These are phyloP conservation scores for Raphanus sativus DNA, from an alignment of 345 rosid genomes.

Conservation along the genomic window DNA sequence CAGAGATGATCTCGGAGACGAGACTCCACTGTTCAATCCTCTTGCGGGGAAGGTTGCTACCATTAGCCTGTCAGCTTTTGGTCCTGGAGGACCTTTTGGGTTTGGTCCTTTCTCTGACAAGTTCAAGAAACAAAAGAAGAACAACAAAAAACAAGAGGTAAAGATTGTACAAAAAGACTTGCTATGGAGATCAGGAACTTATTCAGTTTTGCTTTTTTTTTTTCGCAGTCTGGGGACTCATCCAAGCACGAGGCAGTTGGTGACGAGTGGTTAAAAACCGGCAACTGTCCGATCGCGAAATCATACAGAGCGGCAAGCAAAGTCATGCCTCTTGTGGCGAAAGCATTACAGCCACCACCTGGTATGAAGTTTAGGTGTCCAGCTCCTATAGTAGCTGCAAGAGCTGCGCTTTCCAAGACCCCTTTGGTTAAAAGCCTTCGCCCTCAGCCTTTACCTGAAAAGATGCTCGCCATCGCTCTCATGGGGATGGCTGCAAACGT, in stretches of 20 bases:
- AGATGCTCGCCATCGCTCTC: slow-evolving; percentile 74
- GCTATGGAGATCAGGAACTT: background rate
- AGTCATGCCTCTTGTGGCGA: slow-evolving; percentile 72
- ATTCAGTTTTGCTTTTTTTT: background rate
- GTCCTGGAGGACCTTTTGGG: slow-evolving; percentile 73
- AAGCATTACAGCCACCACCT: slow-evolving; percentile 60
- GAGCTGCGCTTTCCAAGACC: slow-evolving; percentile 81
- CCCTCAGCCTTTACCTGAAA: slow-evolving; percentile 86
- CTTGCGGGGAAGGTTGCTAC: slow-evolving; percentile 68
- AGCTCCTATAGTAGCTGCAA: slow-evolving; percentile 73
- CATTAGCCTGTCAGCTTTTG: slow-evolving; percentile 79
- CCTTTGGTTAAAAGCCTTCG: slow-evolving; percentile 67
- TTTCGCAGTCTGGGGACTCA: slow-evolving; percentile 51
- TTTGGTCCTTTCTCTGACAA: slow-evolving; percentile 60
- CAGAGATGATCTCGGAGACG: slow-evolving; percentile 16
- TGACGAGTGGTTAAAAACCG: slow-evolving; percentile 72
- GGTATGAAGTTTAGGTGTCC: slow-evolving; percentile 75
- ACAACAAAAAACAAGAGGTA: slow-evolving; percentile 67
- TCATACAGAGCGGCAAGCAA: slow-evolving; percentile 72
- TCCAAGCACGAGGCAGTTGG: slow-evolving; percentile 68
- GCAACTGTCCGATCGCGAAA: slow-evolving; percentile 88
- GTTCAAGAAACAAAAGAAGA: slow-evolving; percentile 51
- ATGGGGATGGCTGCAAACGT: slow-evolving; percentile 88
- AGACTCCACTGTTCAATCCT: slow-evolving; percentile 64
- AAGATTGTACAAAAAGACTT: background rate